Conservation (phyloP, 2,329 filamentous ascomycete genomes). For the Penicillium sp. region DNA sequence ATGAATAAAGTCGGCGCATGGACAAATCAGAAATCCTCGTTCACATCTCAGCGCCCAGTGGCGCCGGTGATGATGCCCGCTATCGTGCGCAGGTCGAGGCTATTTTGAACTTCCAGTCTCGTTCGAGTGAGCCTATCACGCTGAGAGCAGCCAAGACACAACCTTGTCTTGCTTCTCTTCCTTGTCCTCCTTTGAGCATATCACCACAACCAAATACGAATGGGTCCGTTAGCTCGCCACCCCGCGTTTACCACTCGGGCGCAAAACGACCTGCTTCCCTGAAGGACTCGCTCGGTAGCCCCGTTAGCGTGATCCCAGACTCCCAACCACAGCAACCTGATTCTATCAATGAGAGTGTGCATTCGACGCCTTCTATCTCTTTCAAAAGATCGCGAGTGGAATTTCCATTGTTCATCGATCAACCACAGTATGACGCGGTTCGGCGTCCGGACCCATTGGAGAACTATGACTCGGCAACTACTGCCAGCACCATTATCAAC, state of each 20-base stretch:
- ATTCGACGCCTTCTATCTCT: neutral
- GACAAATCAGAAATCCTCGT: slow-evolving; percentile 44
- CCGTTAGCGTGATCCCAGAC: slow-evolving; percentile 46
- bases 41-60: slow-evolving; percentile 47
- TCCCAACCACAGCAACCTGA: slow-evolving; percentile 37
- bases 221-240: neutral
- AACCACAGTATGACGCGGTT: neutral
- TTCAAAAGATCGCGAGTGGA: slow-evolving; percentile 24
- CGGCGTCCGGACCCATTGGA: neutral
- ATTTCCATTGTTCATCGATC: neutral
- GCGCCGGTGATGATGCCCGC: slow-evolving; percentile 41
- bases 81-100: slow-evolving; percentile 46
- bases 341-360: neutral
- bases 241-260: neutral
- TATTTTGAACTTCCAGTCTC: slow-evolving; percentile 40
- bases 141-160: slow-evolving; percentile 6
- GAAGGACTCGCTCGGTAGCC: slow-evolving; percentile 37
- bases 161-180: neutral
- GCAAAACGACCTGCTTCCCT: slow-evolving; percentile 7
- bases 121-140: slow-evolving; percentile 31
- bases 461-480: neutral
- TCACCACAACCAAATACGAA: neutral
- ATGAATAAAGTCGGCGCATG: slow-evolving; percentile 23
- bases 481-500: neutral
- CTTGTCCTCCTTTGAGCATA: neutral